Conservation (phyloP, 2,329 filamentous ascomycete genomes). For the Colletotrichum truncatum region DNA sequence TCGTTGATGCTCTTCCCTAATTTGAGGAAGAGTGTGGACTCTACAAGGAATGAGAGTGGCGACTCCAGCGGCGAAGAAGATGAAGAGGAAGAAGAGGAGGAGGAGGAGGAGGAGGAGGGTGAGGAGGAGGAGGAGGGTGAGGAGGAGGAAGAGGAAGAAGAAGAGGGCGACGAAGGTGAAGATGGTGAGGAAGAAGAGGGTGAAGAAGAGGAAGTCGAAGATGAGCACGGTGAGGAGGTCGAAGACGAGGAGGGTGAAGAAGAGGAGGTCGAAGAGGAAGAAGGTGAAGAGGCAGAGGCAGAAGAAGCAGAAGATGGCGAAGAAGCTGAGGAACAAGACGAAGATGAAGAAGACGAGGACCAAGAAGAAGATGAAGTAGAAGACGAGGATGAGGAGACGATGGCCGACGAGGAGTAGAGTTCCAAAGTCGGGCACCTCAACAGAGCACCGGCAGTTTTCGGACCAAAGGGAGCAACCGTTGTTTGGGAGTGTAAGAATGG, state of each 20-base stretch:
- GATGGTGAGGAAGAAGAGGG: slow-evolving; percentile 1
- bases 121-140: slow-evolving; percentile 23
- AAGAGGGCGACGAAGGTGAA: slow-evolving; percentile 16
- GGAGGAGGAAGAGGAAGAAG: slow-evolving; percentile 19
- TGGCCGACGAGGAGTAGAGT: not conserved
- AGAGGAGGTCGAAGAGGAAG: slow-evolving; percentile 38
- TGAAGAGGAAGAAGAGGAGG: slow-evolving; percentile 35
- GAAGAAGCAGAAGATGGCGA: not conserved
- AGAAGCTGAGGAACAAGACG: not conserved
- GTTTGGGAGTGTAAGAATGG: too few species aligned
- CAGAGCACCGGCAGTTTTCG: too few species aligned
- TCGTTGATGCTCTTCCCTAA: slow-evolving; percentile 61
- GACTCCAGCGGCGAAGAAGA: slow-evolving; percentile 36
- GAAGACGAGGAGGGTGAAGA: slow-evolving; percentile 22
- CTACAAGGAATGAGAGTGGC: slow-evolving; percentile 1
- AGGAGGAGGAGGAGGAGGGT: slow-evolving; percentile 28
- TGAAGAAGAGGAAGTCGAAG: slow-evolving; percentile 35
- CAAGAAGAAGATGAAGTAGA: not conserved
- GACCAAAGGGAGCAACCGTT: too few species aligned
- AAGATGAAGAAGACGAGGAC: not conserved
- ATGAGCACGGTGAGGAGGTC: slow-evolving; percentile 31
- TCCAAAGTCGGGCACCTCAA: not conserved
- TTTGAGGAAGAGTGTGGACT: slow-evolving; percentile 49
- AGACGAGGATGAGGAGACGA: not conserved
- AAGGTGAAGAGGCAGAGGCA: slow-evolving; percentile 27